Conservation (phyloP, 768 basidiomycete species). For the Inosperma sp. region DNA sequence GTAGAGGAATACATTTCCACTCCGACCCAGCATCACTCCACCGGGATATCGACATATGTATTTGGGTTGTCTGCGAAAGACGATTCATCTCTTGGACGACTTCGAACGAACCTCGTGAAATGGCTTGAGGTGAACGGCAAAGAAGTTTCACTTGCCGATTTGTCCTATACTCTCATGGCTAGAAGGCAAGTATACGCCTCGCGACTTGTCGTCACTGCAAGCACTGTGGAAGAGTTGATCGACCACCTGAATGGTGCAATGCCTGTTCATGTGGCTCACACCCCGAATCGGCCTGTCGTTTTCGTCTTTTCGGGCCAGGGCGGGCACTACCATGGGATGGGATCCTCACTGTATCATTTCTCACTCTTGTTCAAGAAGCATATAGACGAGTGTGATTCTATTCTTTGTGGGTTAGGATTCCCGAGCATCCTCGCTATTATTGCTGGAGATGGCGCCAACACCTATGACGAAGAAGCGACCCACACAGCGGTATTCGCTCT, state of each 20-base stretch:
- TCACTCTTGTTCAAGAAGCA: slow-evolving; percentile 43
- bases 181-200: slow-evolving; percentile 53
- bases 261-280: slow-evolving; percentile 27
- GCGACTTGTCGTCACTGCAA: slow-evolving; percentile 48
- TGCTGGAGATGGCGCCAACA: slow-evolving; percentile 4
- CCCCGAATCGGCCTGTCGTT: slow-evolving; percentile 32
- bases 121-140: slow-evolving; percentile 40
- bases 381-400: slow-evolving; percentile 56
- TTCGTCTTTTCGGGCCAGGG: slow-evolving; percentile 79
- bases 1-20: slow-evolving; percentile 46
- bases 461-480: slow-evolving; percentile 30
- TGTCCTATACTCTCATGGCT: slow-evolving; percentile 66
- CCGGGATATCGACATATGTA: slow-evolving; percentile 27
- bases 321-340: slow-evolving; percentile 64
- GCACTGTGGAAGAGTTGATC: slow-evolving; percentile 41
- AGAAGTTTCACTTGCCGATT: slow-evolving; percentile 36
- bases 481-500: slow-evolving; percentile 57
- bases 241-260: slow-evolving; percentile 37
- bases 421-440: slow-evolving; percentile 46
- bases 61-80: slow-evolving; percentile 65
- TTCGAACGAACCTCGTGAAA: slow-evolving; percentile 43
- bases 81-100: slow-evolving; percentile 38
- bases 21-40: not conserved
- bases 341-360: slow-evolving; percentile 47
- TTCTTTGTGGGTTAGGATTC: slow-evolving; percentile 47